Evolutionary conservation across 2,329 filamentous ascomycete species (phyloP).

Genomic region (Epichloe gansuensis): DNA sequence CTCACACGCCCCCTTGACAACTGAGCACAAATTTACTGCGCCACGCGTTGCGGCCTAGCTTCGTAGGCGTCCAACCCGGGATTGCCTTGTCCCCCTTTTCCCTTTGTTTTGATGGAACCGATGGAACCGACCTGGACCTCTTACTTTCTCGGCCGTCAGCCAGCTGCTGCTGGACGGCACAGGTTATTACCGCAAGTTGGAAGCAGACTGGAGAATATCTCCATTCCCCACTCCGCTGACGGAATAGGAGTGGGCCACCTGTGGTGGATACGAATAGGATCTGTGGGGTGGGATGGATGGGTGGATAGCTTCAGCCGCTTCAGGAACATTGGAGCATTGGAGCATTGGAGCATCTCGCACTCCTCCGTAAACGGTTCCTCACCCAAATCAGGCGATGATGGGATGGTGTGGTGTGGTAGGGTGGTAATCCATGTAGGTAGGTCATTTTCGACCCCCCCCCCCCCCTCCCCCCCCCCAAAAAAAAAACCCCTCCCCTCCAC

Average conservation of each 20-base stretch:
- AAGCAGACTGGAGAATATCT: background rate
- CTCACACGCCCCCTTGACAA: background rate
- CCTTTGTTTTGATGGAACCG: background rate
- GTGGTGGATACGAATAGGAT: background rate
- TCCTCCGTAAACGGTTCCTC: background rate
- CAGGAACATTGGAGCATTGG: too few species aligned
- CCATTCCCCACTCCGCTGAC: slow-evolving; percentile 1
- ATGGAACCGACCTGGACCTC: too few species aligned
- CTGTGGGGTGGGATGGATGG: too few species aligned
- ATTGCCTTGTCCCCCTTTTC: background rate
- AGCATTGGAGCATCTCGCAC: too few species aligned
- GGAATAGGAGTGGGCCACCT: background rate
- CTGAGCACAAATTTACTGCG: background rate
- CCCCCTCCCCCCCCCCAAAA: background rate
- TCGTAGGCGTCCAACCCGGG: background rate
- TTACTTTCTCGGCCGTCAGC: too few species aligned
- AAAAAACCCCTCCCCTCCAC: background rate
- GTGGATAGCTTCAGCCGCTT: too few species aligned
- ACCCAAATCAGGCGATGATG: background rate
- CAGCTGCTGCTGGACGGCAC: too few species aligned
- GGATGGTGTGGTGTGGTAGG: background rate
- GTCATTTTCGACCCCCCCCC: background rate
- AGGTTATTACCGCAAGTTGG: too few species aligned
- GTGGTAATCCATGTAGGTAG: background rate
- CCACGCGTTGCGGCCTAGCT: background rate